Conservation (phyloP, 1,139 yeast genomes). For the Kodamaea ohmeri region DNA sequence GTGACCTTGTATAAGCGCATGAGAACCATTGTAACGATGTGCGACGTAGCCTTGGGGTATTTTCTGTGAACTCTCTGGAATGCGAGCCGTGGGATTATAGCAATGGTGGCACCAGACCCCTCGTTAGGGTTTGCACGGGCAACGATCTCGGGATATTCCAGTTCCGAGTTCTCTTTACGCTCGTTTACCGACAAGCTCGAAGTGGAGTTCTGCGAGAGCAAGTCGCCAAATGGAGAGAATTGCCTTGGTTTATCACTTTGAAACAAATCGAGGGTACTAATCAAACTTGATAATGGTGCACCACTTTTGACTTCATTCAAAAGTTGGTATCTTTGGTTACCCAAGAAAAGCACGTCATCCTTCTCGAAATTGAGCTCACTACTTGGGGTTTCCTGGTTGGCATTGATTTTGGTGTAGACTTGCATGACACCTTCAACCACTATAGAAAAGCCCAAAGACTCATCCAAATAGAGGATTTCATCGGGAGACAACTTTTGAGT, state of each 20-base stretch:
- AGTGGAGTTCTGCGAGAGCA: conserved; percentile 11
- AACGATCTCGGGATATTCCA: conserved; percentile 42
- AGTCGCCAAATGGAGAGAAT: conserved; percentile 15
- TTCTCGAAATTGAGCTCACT: conserved; percentile 29
- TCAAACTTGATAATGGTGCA: conserved; percentile 77
- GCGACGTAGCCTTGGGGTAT: conserved; percentile 88
- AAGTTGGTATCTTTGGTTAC: conserved; percentile 63
- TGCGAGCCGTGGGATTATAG: conserved; percentile 85
- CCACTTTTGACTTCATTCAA: conserved; percentile 86
- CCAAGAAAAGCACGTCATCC: conserved; percentile 45
- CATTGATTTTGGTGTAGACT: conserved; percentile 55
- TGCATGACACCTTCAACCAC: conserved; percentile 93
- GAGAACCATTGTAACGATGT: conserved; percentile 88
- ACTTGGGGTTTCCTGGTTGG: conserved; percentile 14
- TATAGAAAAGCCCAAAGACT: conserved; percentile 74
- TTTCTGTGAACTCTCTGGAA: conserved; percentile 69
- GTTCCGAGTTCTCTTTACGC: not conserved
- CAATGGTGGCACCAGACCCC: conserved; percentile 60
- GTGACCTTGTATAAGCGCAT: conserved; percentile 88
- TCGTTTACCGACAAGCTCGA: conserved; percentile 7
- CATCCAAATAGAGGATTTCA: conserved; percentile 71
- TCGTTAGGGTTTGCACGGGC: conserved; percentile 51
- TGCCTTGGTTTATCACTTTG: conserved; percentile 15
- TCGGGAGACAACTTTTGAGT: conserved; percentile 80
- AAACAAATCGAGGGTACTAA: conserved; percentile 70